Percentiles rank a stretch among this genome's conserved stretches.
These are phyloP conservation scores for Paracoccidioides lutzii DNA, from an alignment of 2,329 filamentous ascomycete genomes.

Conservation along the genomic window DNA sequence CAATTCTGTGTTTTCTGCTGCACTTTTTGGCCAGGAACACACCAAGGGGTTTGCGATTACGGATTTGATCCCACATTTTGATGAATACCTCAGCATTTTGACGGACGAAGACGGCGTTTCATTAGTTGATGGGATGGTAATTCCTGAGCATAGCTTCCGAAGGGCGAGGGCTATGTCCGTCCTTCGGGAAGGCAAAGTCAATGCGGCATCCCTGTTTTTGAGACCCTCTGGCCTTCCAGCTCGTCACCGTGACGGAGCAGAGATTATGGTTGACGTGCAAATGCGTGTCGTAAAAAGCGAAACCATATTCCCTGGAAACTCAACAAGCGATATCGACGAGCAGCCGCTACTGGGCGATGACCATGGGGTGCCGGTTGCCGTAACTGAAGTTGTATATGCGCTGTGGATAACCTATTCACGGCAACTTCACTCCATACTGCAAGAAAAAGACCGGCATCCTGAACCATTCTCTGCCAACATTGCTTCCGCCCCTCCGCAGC, in stretches of 20 bases:
- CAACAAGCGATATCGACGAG: conserved; percentile 54
- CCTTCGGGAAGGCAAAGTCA: conserved; percentile 67
- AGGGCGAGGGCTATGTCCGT: conserved; percentile 74
- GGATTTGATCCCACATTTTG: conserved; percentile 74
- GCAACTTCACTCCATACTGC: conserved; percentile 67
- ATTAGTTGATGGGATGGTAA: conserved; percentile 84
- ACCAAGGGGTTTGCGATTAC: conserved; percentile 70
- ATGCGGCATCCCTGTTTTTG: conserved; percentile 66
- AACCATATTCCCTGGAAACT: conserved; percentile 46
- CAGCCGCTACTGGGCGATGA: conserved; percentile 42
- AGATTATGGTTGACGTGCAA: conserved; percentile 89
- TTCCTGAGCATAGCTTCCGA: conserved; percentile 91
- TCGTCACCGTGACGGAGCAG: conserved; percentile 77
- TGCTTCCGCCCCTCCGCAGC: conserved; percentile 62
- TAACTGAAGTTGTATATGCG: conserved; percentile 77
- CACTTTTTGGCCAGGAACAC: conserved; percentile 77
- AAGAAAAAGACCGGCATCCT: conserved; percentile 44
- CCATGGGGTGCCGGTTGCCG: conserved; percentile 32
- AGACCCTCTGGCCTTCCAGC: conserved; percentile 74
- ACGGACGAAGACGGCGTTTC: conserved; percentile 75
- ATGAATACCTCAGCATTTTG: conserved; percentile 66
- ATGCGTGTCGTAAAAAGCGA: conserved; percentile 93
- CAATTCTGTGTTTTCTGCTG: conserved; percentile 86
- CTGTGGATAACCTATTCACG: conserved; percentile 96
- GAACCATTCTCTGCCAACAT: conserved; percentile 46